Evolutionary conservation across 2,329 filamentous ascomycete genomes (phyloP), one percentile per base, ranked within the genome.

Genomic region (Gnomoniopsis smithogilvyi): DNA sequence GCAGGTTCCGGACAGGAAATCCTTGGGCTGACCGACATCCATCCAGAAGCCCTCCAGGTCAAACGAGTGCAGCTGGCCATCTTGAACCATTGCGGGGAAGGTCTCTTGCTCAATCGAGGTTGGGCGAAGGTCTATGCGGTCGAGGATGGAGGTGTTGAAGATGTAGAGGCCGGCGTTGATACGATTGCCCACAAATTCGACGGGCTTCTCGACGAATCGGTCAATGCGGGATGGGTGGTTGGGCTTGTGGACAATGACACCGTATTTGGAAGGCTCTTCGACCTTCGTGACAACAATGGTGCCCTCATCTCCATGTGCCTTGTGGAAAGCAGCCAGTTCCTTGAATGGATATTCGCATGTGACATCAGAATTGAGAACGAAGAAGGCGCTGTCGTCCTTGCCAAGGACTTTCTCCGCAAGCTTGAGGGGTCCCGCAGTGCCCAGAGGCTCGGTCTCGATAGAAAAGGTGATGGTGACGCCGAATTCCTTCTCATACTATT

Each of bases 141-240:
- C 81, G 62, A 99, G 86, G 45, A 98, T 87, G 54, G 89, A 92
- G 51, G 93, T 92, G 82, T 97, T 98, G 70, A 98, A 83, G 69
- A 98, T 96, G 82, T 98, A 98, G 78, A 98, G 91, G 78, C 95
- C 95, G 67, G 94, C 95, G 70, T 98, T 98, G 84, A 98, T 98
- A 66, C 94, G 90, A 85, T 98, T 98, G 69, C 94, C 94, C 60
- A 98, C 94, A 72, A 97, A 98, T 79, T 98, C 92, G 73, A 98
- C 91, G 41, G 94, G 94, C 84, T 99, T 99, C 86, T 99, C 94
- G 67, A 99, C 95, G 80, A 99, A 99, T 67, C 95, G 92, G 78
- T 99, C 95, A 76, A 99, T 98, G 72, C 91, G 87, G 50, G 92
- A 91, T 56, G 91, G 79, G 78, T 96, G 92, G 75, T 88, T 90